Evolutionary conservation across 352 stramenopile genomes (phyloP), one percentile per base, ranked within the genome.

Genomic region (Globisporangium cederbergense): DNA sequence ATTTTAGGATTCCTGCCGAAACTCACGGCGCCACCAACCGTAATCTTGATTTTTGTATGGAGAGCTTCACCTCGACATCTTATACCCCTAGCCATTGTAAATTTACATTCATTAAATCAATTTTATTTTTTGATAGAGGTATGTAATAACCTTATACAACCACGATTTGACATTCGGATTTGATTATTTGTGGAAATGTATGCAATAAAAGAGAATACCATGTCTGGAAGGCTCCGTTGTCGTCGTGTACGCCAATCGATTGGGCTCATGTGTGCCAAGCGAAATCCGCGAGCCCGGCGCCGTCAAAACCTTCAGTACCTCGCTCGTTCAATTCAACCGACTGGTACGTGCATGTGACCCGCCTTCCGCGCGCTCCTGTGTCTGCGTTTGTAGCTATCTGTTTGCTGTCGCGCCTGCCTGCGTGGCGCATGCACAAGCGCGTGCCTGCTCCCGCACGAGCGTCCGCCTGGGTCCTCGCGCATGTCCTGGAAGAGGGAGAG

Each of bases 281-380:
- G 45, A 46, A 57, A 66, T 63, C 58, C 36, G 62, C n/a, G 50
- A 59, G 49, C 62, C 49, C 73, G 72, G 74, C 75, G 67, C 58
- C 68, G 75, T 71, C 73, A 67, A 80, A 74, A 77, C 79, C 77
- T 84, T 91, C 83, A 92, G 83, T 92, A 81, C 81, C 78, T 90
- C 83, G 83, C 81, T 92, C 81, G 81, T 90, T 88, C 81, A 80
- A 88, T 92, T 90, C 79, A 85, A 90, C 77, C 83, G 68, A 92
- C 81, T 90, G 83, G 83, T 92, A 89, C 78, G 83, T 90, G 67
- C 57, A 70, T 68, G 61, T 47, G 43, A 62, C 43, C 38, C 34
- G 56, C 25, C 38, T 20, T 34, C 32, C 3, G 52, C 32, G n/a
- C 52, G 11, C 11, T n/a, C 32, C n/a, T 49, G 42, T 49, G 42